These are phyloP conservation scores for Houttuynia cordata DNA, from an alignment of 164 flowering plant species.

Conservation along the genomic window DNA sequence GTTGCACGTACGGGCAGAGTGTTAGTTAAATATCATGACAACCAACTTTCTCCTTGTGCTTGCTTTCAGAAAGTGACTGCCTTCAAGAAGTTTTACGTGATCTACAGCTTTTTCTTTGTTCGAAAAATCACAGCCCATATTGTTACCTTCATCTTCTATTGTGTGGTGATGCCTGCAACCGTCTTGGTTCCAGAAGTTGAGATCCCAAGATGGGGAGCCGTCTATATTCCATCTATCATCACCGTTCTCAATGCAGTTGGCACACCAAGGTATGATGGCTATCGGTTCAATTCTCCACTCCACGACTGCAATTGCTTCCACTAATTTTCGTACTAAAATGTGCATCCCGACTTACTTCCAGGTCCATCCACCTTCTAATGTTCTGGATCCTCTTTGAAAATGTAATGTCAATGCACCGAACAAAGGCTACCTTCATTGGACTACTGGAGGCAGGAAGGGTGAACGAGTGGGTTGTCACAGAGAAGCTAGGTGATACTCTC, in stretches of 20 bases:
- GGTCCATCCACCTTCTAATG: slow-evolving; percentile 79
- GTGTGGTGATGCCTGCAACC: slow-evolving; percentile 75
- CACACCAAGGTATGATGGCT: slow-evolving; percentile 65
- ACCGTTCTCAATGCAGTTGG: slow-evolving; percentile 89
- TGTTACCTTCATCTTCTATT: slow-evolving; percentile 80
- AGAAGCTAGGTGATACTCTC: slow-evolving; percentile 71
- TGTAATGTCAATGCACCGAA: slow-evolving; percentile 95
- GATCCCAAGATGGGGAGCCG: slow-evolving; percentile 89
- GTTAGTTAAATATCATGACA: too few species aligned
- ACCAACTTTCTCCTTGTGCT: too few species aligned
- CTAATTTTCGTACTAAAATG: neutral
- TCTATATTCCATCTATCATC: slow-evolving; percentile 81
- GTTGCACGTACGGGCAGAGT: too few species aligned
- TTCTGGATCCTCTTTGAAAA: slow-evolving; percentile 98
- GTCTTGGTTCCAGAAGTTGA: slow-evolving; percentile 82
- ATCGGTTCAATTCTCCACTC: neutral
- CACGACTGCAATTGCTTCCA: neutral
- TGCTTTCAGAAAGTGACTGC: slow-evolving; percentile 60
- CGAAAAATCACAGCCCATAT: slow-evolving; percentile 83
- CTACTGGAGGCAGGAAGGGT: slow-evolving; percentile 75
- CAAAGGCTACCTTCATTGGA: slow-evolving; percentile 89
- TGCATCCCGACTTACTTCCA: slow-evolving; percentile 14
- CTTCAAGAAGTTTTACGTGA: slow-evolving; percentile 93
- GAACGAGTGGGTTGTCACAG: slow-evolving; percentile 98
- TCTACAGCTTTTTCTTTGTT: slow-evolving; percentile 95